A percentile compares a stretch with the other conserved stretches of the same genome.
Conservation (phyloP, 2,329 filamentous ascomycete genomes). For the Penicillium sp. region DNA sequence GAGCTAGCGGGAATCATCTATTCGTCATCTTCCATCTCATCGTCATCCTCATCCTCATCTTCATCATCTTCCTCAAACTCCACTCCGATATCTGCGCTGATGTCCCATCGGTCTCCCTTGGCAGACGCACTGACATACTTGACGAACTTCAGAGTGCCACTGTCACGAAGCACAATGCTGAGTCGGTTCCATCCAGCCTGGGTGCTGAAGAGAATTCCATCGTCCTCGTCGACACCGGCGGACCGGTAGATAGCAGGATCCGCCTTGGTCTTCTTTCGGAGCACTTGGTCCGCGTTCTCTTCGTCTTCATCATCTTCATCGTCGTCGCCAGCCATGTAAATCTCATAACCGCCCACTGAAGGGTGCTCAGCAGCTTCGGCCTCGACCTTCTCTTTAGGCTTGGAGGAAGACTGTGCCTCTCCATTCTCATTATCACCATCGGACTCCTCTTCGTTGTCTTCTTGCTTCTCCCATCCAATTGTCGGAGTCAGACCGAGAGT, state of each 20-base stretch:
- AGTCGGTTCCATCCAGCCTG: slow-evolving; percentile 83
- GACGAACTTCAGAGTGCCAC: slow-evolving; percentile 84
- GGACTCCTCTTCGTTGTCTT: slow-evolving; percentile 47
- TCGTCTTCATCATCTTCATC: slow-evolving; percentile 60
- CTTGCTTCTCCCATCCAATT: slow-evolving; percentile 76
- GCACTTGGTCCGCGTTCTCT: slow-evolving; percentile 32
- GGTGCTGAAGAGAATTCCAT: slow-evolving; percentile 69
- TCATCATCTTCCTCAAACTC: slow-evolving; percentile 56
- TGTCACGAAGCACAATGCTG: slow-evolving; percentile 85
- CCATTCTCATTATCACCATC: slow-evolving; percentile 34
- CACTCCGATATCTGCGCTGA: slow-evolving; percentile 77
- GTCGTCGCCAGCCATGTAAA: slow-evolving; percentile 86
- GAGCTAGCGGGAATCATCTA: not conserved
- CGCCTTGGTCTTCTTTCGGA: slow-evolving; percentile 36
- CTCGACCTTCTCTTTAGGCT: slow-evolving; percentile 37
- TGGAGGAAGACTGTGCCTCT: slow-evolving; percentile 23
- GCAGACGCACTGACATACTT: slow-evolving; percentile 89
- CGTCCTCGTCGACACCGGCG: slow-evolving; percentile 66
- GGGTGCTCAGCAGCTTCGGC: slow-evolving; percentile 32
- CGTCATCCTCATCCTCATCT: slow-evolving; percentile 43
- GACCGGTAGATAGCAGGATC: slow-evolving; percentile 89
- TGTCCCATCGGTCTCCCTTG: slow-evolving; percentile 88
- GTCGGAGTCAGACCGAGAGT: slow-evolving; percentile 86
- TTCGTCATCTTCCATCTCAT: slow-evolving; percentile 23
- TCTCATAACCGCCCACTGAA: slow-evolving; percentile 56